These are phyloP conservation scores for Wickerhamomyces subpelliculosus DNA, from an alignment of 805 yeast genomes.

Conservation along the genomic window DNA sequence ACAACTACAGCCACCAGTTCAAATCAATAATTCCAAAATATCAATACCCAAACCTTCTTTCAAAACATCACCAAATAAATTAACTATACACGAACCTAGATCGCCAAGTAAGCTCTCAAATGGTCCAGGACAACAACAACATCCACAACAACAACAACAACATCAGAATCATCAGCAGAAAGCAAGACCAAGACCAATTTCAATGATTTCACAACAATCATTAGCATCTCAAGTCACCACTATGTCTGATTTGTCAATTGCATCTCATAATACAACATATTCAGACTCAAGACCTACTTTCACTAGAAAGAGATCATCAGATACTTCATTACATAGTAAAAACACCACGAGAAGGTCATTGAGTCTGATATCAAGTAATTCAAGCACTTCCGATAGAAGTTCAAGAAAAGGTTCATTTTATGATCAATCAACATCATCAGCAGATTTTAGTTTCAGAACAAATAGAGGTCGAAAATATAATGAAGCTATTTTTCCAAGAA, in stretches of 20 bases:
- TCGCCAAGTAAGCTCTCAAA: constrained; percentile 12
- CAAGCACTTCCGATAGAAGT: constrained; percentile 32
- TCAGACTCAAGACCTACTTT: constrained; percentile 16
- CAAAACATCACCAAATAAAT: constrained; percentile 13
- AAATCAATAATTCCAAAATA: constrained; percentile 4
- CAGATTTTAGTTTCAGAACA: constrained; percentile 6
- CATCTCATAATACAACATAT: constrained; percentile 11
- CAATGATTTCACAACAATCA: constrained; percentile 45
- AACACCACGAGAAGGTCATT: constrained; percentile 23
- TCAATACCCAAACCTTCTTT: constrained; percentile 12
- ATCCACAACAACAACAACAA: not conserved
- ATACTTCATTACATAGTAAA: constrained; percentile 16
- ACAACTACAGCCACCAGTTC: constrained; percentile 1
- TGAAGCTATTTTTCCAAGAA: constrained; percentile 17
- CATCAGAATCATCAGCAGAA: no score
- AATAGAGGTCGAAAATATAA: constrained; percentile 12
- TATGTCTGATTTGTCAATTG: constrained; percentile 7
- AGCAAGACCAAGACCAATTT: constrained; percentile 37
- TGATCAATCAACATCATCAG: constrained; percentile 29
- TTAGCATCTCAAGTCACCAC: constrained; percentile 17
- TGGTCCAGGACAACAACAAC: not conserved
- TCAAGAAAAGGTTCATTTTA: constrained; percentile 33
- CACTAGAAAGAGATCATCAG: constrained; percentile 15
- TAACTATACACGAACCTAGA: constrained; percentile 25
- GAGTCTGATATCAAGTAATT: constrained; percentile 30